Percentiles rank a stretch among this genome's conserved stretches.
phyloP scores from a whole-genome alignment of 805 yeast genomes.

The Suhomyces tanzawaensis region DNA sequence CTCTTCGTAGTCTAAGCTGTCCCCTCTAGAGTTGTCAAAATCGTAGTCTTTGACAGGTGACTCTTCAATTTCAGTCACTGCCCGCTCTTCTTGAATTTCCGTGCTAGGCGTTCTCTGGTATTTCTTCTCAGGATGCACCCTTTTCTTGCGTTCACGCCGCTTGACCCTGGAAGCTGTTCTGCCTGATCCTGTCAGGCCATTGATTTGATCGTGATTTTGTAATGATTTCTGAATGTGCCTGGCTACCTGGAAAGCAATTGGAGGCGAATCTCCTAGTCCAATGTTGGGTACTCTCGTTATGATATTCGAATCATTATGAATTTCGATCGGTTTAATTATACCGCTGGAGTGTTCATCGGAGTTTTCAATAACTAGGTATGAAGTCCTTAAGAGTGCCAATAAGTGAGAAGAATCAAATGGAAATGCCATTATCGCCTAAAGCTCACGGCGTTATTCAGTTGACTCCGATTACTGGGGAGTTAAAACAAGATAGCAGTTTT shows the following conservation, averaged over 20 bases:
- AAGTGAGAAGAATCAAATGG: constrained; percentile 32
- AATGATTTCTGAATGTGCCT: constrained; percentile 19
- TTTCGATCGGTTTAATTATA: constrained; percentile 18
- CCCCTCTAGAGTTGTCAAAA: not conserved
- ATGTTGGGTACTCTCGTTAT: constrained; percentile 3
- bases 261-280: constrained; percentile 26
- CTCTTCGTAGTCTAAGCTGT: not conserved
- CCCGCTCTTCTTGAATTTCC: too few species aligned
- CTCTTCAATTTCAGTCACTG: too few species aligned
- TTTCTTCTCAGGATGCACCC: too few species aligned
- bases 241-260: constrained; percentile 27
- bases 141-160: too few species aligned
- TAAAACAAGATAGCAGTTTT: too few species aligned
- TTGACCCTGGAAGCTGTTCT: too few species aligned
- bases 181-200: too few species aligned
- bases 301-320: not conserved
- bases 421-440: constrained; percentile 37
- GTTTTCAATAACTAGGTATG: constrained; percentile 24
- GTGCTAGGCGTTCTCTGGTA: too few species aligned
- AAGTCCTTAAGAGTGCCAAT: constrained; percentile 27
- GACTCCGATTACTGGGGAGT: too few species aligned
- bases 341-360: constrained; percentile 21
- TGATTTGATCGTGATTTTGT: constrained; percentile 3
- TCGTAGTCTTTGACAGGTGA: constrained; percentile 1
- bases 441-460: too few species aligned